A percentile compares a stretch with the other conserved stretches of the same genome.
Evolutionary conservation across 257 asterid species (phyloP).

Genomic region (Haberlea rhodopensis): DNA sequence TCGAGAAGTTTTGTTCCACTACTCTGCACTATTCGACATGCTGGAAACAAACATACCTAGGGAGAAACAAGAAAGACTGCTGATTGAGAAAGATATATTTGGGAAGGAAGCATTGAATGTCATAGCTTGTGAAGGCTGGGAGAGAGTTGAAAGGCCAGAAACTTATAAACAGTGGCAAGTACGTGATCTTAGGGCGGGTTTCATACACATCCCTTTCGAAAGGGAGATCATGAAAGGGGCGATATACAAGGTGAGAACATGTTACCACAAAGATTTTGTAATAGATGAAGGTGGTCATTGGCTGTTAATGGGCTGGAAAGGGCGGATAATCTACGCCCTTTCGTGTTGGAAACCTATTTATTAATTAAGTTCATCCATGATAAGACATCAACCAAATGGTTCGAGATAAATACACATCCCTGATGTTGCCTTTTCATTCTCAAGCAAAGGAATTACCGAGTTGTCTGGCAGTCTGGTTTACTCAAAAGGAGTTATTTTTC

Average conservation of each 20-base stretch:
- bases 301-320: constrained; percentile 88
- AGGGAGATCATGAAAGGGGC: constrained; percentile 37
- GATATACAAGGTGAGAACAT: constrained; percentile 38
- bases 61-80: constrained; percentile 52
- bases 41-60: constrained; percentile 56
- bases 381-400: not conserved
- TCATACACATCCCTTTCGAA: constrained; percentile 46
- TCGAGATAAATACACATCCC: constrained; percentile 13
- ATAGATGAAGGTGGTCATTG: constrained; percentile 66
- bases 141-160: constrained; percentile 76
- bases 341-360: constrained; percentile 72
- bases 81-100: constrained; percentile 64
- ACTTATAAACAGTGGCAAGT: constrained; percentile 84
- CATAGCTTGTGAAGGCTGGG: constrained; percentile 84
- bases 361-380: constrained; percentile 9
- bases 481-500: not conserved
- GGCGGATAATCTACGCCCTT: constrained; percentile 59
- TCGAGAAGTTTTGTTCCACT: constrained; percentile 69
- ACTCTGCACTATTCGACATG: constrained; percentile 71
- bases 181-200: constrained; percentile 60
- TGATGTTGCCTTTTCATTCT: constrained; percentile 19
- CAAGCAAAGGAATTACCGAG: constrained; percentile 25
- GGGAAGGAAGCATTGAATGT: constrained; percentile 74
- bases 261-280: constrained; percentile 65
- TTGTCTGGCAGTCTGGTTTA: constrained; percentile 4